Percentiles rank a stretch among this genome's conserved stretches.
phyloP scores from a whole-genome alignment of 495 filamentous ascomycete species.

The Tuber magnatum region DNA sequence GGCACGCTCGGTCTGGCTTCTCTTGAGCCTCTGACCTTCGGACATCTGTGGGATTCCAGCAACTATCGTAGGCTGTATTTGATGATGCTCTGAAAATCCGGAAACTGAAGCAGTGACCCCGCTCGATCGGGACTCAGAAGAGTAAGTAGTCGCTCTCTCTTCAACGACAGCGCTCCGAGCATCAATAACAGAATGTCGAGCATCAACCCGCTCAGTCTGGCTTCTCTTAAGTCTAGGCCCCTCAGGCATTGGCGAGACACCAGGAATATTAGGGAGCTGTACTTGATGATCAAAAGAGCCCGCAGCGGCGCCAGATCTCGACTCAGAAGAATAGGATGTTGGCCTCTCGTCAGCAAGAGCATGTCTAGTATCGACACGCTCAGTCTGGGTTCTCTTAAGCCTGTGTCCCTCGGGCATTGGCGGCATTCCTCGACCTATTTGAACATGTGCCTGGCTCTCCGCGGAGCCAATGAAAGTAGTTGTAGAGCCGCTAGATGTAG shows the following conservation, averaged over 20 bases:
- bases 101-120: constrained; percentile 6
- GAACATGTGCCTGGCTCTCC: neutral
- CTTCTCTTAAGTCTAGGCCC: neutral
- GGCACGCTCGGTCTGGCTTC: neutral
- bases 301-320: constrained; percentile 9
- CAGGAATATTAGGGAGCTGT: neutral
- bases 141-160: neutral
- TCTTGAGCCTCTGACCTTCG: constrained; percentile 3
- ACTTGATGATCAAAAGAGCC: neutral
- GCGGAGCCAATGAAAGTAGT: neutral
- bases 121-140: constrained; percentile 8
- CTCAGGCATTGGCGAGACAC: neutral
- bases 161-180: neutral
- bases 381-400: neutral
- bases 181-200: neutral
- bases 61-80: neutral
- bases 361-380: neutral
- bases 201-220: neutral
- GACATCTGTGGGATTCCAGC: neutral
- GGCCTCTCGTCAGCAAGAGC: neutral
- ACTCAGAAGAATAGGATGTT: constrained; percentile 8
- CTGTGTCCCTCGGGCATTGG: neutral
- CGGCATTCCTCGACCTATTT: neutral
- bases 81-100: neutral
- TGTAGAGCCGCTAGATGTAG: constrained; percentile 11